A percentile compares a stretch with the other conserved stretches of the same genome.
These are phyloP conservation scores for Parafenestella ontariensis DNA, from an alignment of 2,329 filamentous ascomycete species.

Conservation along the genomic window DNA sequence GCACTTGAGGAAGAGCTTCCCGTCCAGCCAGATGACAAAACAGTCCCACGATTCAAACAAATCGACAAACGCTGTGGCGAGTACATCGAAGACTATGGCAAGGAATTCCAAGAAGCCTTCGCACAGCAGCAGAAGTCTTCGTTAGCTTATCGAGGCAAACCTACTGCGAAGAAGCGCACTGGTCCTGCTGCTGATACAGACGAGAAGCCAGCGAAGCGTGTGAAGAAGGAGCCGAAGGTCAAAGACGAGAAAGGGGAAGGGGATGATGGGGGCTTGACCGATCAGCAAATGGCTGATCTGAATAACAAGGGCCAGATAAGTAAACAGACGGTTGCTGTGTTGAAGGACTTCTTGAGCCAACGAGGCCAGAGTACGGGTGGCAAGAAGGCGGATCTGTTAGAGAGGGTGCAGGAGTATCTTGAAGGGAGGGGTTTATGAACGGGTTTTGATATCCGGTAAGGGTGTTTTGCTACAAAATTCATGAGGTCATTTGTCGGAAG, in stretches of 20 bases:
- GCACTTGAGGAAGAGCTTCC: constrained; percentile 92
- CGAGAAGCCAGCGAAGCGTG: constrained; percentile 31
- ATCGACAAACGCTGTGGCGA: constrained; percentile 85
- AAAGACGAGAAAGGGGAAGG: constrained; percentile 27
- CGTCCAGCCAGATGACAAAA: constrained; percentile 76
- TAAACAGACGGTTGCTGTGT: constrained; percentile 48
- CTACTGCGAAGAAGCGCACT: constrained; percentile 53
- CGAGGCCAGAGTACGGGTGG: constrained; percentile 33
- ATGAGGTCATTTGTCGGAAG: too few species aligned
- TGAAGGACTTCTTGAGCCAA: constrained; percentile 42
- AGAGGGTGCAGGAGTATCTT: constrained; percentile 45
- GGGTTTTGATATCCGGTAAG: not conserved
- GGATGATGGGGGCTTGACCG: constrained; percentile 43
- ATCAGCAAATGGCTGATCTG: constrained; percentile 53
- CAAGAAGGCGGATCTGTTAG: constrained; percentile 49
- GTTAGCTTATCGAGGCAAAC: constrained; percentile 53
- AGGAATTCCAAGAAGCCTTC: constrained; percentile 68
- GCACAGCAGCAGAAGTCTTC: constrained; percentile 49
- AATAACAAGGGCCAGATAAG: constrained; percentile 54
- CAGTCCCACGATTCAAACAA: constrained; percentile 81
- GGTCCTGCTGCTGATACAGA: constrained; percentile 21
- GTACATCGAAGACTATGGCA: constrained; percentile 79
- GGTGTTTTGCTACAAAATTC: not conserved
- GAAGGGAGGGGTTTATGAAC: constrained; percentile 38
- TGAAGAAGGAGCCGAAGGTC: constrained; percentile 36